These are phyloP conservation scores for Pseudognaphalium luteoalbum DNA, from an alignment of 129 eudicot genomes.

Conservation along the genomic window DNA sequence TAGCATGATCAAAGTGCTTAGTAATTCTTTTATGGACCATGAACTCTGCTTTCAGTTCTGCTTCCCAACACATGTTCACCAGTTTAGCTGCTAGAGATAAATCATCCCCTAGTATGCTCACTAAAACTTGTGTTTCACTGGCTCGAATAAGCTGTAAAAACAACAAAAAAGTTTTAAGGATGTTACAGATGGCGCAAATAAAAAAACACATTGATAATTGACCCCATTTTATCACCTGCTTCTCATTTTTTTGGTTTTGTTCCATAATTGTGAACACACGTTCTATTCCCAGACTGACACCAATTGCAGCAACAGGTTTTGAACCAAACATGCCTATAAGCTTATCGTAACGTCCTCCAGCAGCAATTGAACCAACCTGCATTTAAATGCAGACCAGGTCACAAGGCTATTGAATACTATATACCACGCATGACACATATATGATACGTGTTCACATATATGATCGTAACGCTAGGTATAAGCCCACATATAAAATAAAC, in stretches of 20 bases:
- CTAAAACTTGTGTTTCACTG: slow-evolving; percentile 74
- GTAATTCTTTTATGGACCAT: slow-evolving; percentile 51
- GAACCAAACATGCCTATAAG: slow-evolving; percentile 83
- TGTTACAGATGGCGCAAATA: neutral
- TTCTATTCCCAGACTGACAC: slow-evolving; percentile 90
- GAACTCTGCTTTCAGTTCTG: slow-evolving; percentile 63
- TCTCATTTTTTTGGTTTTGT: slow-evolving; percentile 65
- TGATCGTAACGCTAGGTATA: neutral
- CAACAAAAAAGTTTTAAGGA: neutral
- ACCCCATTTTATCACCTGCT: slow-evolving; percentile 47
- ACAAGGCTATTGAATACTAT: neutral
- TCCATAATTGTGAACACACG: slow-evolving; percentile 91
- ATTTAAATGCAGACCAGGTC: neutral
- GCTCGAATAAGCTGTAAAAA: slow-evolving; percentile 56
- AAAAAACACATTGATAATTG: neutral
- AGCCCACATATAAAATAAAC: neutral
- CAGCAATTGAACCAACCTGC: slow-evolving; percentile 93
- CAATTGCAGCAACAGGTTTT: slow-evolving; percentile 81
- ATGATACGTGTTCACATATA: too few relatives aligned
- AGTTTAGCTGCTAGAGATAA: slow-evolving; percentile 55
- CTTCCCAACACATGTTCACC: slow-evolving; percentile 67
- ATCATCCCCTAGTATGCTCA: slow-evolving; percentile 68
- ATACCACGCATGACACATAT: too few relatives aligned
- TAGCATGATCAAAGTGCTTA: slow-evolving; percentile 78
- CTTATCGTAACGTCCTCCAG: slow-evolving; percentile 94